These are phyloP conservation scores for Melanogaster broomeanus DNA, from an alignment of 768 basidiomycete genomes.

Conservation along the genomic window DNA sequence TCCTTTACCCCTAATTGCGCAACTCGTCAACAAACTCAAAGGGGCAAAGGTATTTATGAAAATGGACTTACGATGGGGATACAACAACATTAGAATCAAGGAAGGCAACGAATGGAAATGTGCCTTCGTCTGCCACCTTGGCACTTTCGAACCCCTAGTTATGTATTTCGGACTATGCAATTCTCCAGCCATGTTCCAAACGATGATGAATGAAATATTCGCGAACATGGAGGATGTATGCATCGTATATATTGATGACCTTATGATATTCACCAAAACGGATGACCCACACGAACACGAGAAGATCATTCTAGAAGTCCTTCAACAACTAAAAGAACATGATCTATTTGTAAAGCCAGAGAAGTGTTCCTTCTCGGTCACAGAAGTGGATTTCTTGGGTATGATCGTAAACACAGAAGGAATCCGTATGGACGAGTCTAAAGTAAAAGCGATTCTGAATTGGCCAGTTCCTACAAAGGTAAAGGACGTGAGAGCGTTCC, in stretches of 20 bases:
- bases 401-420: slow-evolving; percentile 21
- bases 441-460: slow-evolving; percentile 29
- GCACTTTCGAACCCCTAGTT: slow-evolving; percentile 40
- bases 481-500: slow-evolving; percentile 24
- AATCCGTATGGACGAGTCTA: slow-evolving; percentile 34
- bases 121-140: slow-evolving; percentile 37
- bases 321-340: slow-evolving; percentile 27
- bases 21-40: not conserved
- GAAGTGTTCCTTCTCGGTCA: slow-evolving; percentile 36
- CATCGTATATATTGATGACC: slow-evolving; percentile 47
- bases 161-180: slow-evolving; percentile 44
- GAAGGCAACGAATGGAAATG: slow-evolving; percentile 46
- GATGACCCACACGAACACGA: slow-evolving; percentile 14
- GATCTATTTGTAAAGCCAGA: slow-evolving; percentile 38
- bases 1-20: not conserved
- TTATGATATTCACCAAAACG: slow-evolving; percentile 35
- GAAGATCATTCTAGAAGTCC: slow-evolving; percentile 18
- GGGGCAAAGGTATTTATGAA: not conserved
- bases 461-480: slow-evolving; percentile 28
- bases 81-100: too few species aligned
- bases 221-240: too few species aligned
- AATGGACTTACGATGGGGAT: slow-evolving; percentile 10
- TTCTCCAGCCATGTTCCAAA: slow-evolving; percentile 38
- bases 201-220: slow-evolving; percentile 33
- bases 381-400: slow-evolving; percentile 33